These are phyloP conservation scores for Lathyrus sativus DNA, from an alignment of 306 rosid genomes.

Conservation along the genomic window DNA sequence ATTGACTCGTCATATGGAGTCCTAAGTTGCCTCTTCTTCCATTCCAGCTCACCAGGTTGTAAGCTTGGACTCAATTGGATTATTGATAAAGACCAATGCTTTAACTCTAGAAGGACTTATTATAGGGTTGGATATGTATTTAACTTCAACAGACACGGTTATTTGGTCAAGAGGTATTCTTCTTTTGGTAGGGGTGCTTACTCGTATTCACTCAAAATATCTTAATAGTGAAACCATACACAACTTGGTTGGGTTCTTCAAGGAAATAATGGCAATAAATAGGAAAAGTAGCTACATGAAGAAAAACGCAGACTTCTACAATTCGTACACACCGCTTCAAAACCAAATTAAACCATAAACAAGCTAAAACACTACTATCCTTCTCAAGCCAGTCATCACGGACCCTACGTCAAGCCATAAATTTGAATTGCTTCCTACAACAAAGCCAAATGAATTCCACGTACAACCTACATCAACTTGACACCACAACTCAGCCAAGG, in stretches of 20 bases:
- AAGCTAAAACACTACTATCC: too few relatives aligned
- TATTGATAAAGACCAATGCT: slow-evolving; percentile 55
- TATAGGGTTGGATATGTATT: slow-evolving; percentile 76
- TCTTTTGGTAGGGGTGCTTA: slow-evolving; percentile 84
- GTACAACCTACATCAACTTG: too few relatives aligned
- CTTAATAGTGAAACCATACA: slow-evolving; percentile 62
- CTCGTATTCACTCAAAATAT: slow-evolving; percentile 60
- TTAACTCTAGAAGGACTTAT: slow-evolving; percentile 73
- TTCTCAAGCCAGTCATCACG: too few relatives aligned
- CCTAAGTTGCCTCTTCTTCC: slow-evolving; percentile 69
- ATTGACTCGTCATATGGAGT: slow-evolving; percentile 65
- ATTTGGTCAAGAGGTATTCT: slow-evolving; percentile 87
- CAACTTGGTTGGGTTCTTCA: slow-evolving; percentile 79
- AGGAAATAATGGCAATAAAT: slow-evolving; percentile 90
- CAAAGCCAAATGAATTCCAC: too few relatives aligned
- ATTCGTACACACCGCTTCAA: too few relatives aligned
- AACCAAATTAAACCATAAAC: too few relatives aligned
- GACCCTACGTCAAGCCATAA: too few relatives aligned
- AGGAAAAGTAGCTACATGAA: too few relatives aligned
- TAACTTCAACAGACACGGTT: slow-evolving; percentile 70
- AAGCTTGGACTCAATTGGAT: slow-evolving; percentile 65
- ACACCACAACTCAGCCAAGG: too few relatives aligned
- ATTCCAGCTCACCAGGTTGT: slow-evolving; percentile 71
- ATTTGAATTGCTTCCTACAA: too few relatives aligned
- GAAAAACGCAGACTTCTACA: too few relatives aligned